phyloP scores from a whole-genome alignment of 2,329 filamentous ascomycete species.

The Diplodia corticola region DNA sequence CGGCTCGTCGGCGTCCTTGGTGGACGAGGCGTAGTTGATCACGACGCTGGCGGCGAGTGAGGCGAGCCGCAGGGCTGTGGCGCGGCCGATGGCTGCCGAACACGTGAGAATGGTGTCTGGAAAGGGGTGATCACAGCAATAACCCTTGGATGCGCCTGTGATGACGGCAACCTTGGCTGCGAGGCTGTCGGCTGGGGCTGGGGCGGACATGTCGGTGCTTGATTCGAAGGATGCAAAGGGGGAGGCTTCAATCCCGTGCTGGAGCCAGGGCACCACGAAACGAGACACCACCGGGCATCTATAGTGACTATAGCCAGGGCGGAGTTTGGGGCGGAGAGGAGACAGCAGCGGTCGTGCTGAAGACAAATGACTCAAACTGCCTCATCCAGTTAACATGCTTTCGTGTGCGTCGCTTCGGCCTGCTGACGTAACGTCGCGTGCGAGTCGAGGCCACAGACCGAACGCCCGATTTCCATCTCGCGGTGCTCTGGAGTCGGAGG shows the following conservation, averaged over 20 bases:
- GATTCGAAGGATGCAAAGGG: background rate
- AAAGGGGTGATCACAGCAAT: constrained; percentile 3
- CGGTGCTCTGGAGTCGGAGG: no score
- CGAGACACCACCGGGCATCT: background rate
- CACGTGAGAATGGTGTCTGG: background rate
- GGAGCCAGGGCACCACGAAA: background rate
- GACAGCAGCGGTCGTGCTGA: background rate
- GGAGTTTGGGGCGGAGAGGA: constrained; percentile 4
- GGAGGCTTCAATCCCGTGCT: background rate
- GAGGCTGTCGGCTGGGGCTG: constrained; percentile 27
- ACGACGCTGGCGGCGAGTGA: constrained; percentile 69
- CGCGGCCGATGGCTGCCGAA: constrained; percentile 69
- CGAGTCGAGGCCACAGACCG: background rate
- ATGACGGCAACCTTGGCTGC: constrained; percentile 77
- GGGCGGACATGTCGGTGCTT: background rate
- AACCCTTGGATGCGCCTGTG: constrained; percentile 78
- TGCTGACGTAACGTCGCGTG: constrained; percentile 15
- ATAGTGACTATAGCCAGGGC: background rate
- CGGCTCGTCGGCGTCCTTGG: constrained; percentile 53
- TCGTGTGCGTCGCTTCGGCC: constrained; percentile 5
- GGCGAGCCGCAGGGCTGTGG: constrained; percentile 67
- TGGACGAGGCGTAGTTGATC: constrained; percentile 69
- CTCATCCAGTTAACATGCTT: constrained; percentile 14
- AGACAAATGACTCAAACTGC: constrained; percentile 11
- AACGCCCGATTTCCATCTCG: background rate